phyloP scores from a whole-genome alignment of 768 basidiomycete genomes.

The Termitomyces titanicus region DNA sequence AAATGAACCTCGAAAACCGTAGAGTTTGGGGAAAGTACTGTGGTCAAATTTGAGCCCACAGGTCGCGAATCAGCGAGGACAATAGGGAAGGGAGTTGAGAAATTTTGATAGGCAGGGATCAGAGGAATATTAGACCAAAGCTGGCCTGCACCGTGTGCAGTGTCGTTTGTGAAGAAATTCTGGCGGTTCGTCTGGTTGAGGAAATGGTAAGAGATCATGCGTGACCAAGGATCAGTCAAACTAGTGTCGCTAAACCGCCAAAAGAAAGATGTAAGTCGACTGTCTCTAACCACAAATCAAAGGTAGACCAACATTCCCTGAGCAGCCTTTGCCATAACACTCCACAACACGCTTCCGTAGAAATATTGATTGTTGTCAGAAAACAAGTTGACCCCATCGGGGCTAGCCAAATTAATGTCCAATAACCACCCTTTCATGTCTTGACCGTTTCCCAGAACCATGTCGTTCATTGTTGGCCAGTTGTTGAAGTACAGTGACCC shows the following conservation, averaged over 20 bases:
- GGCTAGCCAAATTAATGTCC: conserved; percentile 52
- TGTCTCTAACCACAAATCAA: background rate
- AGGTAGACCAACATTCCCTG: conserved; percentile 45
- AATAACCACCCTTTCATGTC: conserved; percentile 52
- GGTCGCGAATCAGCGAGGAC: conserved; percentile 55
- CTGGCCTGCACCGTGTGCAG: conserved; percentile 69
- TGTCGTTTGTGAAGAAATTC: conserved; percentile 59
- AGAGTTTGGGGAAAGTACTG: conserved; percentile 34
- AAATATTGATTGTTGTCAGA: conserved; percentile 46
- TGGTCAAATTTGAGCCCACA: conserved; percentile 38
- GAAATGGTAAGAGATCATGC: conserved; percentile 72
- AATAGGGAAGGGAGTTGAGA: conserved; percentile 63
- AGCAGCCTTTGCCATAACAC: conserved; percentile 52
- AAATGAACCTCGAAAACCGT: conserved; percentile 54
- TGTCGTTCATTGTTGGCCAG: conserved; percentile 51
- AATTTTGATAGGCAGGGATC: conserved; percentile 47
- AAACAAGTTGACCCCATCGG: conserved; percentile 46
- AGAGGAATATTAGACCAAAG: conserved; percentile 58
- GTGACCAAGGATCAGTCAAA: conserved; percentile 59
- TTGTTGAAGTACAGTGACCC: conserved; percentile 63
- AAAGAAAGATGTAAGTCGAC: background rate
- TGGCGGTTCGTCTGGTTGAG: conserved; percentile 55
- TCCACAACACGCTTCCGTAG: conserved; percentile 51
- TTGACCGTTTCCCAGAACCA: conserved; percentile 55
- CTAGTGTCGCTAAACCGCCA: conserved; percentile 49